Conservation (phyloP, 2,329 filamentous ascomycete species). For the Microcera coccophila region DNA sequence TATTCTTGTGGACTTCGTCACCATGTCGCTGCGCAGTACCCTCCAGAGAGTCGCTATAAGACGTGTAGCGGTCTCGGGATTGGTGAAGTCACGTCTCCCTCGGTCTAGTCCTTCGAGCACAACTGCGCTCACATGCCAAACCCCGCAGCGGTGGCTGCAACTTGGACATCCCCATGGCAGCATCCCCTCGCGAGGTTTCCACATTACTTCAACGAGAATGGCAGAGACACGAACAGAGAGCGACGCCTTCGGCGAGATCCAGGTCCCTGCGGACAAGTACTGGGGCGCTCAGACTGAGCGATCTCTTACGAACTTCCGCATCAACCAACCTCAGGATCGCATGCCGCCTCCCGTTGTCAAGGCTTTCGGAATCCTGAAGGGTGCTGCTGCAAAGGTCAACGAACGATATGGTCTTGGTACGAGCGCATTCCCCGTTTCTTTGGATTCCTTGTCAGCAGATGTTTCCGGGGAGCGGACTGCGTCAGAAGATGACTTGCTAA, state of each 20-base stretch:
- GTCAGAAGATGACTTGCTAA: neutral
- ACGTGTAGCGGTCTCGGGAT: no score
- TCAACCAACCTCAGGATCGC: conserved; percentile 98
- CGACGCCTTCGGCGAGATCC: conserved; percentile 96
- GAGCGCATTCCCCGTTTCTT: conserved; percentile 19
- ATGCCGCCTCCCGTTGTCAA: conserved; percentile 91
- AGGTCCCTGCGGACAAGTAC: conserved; percentile 90
- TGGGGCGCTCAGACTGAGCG: conserved; percentile 98
- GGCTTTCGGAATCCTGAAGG: conserved; percentile 96
- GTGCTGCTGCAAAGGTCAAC: conserved; percentile 92
- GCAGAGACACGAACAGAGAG: conserved; percentile 74
- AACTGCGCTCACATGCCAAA: neutral
- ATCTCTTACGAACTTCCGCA: conserved; percentile 95
- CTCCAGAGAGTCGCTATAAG: no score
- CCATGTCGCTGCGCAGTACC: no score
- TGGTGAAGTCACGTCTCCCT: neutral
- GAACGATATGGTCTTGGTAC: conserved; percentile 85
- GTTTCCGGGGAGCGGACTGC: neutral
- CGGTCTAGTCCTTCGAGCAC: neutral
- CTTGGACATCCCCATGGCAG: neutral
- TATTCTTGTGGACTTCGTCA: no score
- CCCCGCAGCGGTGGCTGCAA: neutral
- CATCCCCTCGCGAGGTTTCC: conserved; percentile 24
- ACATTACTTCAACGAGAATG: conserved; percentile 48
- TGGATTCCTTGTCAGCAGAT: no score